Evolutionary conservation across 257 asterid species (phyloP), one percentile per base, ranked within the genome.

Genomic region (Gynochthodes officinalis): DNA sequence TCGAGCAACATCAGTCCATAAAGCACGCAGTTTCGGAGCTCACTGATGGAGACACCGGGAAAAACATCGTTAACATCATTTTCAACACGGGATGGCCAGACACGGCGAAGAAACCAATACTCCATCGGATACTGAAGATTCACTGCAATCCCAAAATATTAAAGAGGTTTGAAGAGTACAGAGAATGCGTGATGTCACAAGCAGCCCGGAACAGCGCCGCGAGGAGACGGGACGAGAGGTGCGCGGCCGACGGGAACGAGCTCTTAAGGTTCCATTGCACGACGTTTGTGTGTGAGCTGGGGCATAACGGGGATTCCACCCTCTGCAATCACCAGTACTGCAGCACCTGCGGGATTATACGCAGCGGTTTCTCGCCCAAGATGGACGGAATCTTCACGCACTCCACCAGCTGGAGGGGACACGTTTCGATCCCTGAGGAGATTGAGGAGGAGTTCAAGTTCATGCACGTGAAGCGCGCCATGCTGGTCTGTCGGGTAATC

Each of bases 171-270:
- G 98, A 93, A 66, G 92, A 90, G 39, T 83, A 87, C 88, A 70
- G 98, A 27, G 95, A 90, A 43, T 16, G 19, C 69, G 95, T 93
- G 5, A 93, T 84, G 75, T 74, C 91, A 0, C 80, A 73, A 48
- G 96, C 95, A 0, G 73, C 86, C 5, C 73, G 77, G 32, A 65
- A 60, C 58, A 79, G 71, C 54, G 46, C 49, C 60, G 68, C 23
- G 0, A 55, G 72, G 67, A 37, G 76, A 25, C 60, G 84, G 2
- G 89, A 85, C 61, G 94, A 77, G 72, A 70, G 98, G 72, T 90
- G 96, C 80, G 69, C 82, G 4, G 98, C 97, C 48, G 98, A 93
- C 50, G 98, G 98, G 4, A 93, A 93, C 64, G 97, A 93, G 75
- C 75, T 93, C 67, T 82, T 93, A 37, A 78, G 97, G 74, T 93